Evolutionary conservation across 805 yeast genomes (phyloP).

Genomic region (Debaryomyces prosopidis): DNA sequence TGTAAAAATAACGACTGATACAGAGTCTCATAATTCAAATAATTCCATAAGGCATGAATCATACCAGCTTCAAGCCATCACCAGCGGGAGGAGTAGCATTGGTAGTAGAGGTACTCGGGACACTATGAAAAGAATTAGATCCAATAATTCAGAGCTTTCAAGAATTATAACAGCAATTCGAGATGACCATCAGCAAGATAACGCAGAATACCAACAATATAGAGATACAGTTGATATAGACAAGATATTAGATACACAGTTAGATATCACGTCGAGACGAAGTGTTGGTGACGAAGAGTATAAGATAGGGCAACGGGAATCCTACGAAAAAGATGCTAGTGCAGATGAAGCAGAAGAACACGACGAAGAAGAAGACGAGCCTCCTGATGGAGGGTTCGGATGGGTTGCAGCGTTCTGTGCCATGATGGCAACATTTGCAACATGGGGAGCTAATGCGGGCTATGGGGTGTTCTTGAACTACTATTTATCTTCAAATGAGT

Average conservation of each 20-base stretch:
- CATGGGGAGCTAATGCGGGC: constrained; percentile 61
- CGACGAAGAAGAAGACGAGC: constrained; percentile 1
- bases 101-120: background rate
- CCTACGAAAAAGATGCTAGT: constrained; percentile 1
- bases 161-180: constrained; percentile 19
- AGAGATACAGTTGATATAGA: constrained; percentile 13
- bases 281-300: constrained; percentile 5
- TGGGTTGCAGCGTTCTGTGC: constrained; percentile 56
- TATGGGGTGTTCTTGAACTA: constrained; percentile 59
- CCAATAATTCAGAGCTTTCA: constrained; percentile 16
- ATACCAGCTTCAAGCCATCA: background rate
- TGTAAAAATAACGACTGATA: background rate
- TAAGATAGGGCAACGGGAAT: constrained; percentile 3
- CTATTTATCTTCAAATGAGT: constrained; percentile 37
- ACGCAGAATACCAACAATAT: constrained; percentile 11
- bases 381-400: constrained; percentile 34
- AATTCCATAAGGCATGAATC: background rate
- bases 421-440: constrained; percentile 44
- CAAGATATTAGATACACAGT: constrained; percentile 14
- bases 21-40: background rate
- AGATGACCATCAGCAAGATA: constrained; percentile 22
- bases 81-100: background rate
- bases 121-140: constrained; percentile 2
- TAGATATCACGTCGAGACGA: constrained; percentile 13
- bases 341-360: background rate